Conservation (phyloP, 352 stramenopile species). For the Phytophthora sp. region DNA sequence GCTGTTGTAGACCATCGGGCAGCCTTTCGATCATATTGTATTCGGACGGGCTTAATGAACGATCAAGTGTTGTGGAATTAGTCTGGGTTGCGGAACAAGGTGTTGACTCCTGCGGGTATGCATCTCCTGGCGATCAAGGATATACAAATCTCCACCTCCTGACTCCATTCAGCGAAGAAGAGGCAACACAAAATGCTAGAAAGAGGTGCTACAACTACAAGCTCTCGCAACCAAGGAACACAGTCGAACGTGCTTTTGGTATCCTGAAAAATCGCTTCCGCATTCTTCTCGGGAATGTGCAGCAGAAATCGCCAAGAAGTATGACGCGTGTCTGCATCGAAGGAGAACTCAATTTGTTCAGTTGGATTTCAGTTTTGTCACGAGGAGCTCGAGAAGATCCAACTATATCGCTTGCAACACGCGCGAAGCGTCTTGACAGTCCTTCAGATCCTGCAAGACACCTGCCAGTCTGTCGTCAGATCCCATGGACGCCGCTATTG, state of each 20-base stretch:
- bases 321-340: too few species aligned
- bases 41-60: conserved; percentile 16
- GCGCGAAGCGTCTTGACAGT: too few species aligned
- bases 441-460: too few species aligned
- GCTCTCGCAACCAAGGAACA: conserved; percentile 7
- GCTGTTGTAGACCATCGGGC: background rate
- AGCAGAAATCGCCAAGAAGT: too few species aligned
- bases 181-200: background rate
- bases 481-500: too few species aligned
- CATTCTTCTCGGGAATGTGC: too few species aligned
- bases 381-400: too few species aligned
- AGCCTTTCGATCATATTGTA: conserved; percentile 1
- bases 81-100: conserved; percentile 7
- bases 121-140: conserved; percentile 13
- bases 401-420: too few species aligned
- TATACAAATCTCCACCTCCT: conserved; percentile 14
- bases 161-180: conserved; percentile 5
- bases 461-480: too few species aligned
- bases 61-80: conserved; percentile 14
- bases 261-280: conserved; percentile 23
- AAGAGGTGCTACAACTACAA: conserved; percentile 18
- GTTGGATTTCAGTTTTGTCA: too few species aligned
- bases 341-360: too few species aligned
- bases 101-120: background rate
- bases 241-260: conserved; percentile 6